Evolutionary conservation across 176 grass and related monocot genomes (phyloP).

Genomic region (Phragmites australis): DNA sequence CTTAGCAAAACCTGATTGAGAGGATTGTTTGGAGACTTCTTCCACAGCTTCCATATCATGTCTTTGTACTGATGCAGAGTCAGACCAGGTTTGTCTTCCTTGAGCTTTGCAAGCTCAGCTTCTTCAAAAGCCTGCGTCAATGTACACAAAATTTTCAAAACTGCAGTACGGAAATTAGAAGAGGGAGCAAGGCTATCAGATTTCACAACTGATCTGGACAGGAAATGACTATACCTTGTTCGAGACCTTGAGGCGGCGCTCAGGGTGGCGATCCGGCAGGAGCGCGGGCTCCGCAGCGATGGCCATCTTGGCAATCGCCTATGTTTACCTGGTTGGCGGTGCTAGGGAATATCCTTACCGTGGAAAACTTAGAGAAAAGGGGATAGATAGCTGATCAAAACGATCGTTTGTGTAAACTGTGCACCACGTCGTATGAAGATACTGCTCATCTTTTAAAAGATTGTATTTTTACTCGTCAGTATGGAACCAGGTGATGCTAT

Average conservation of each 20-base stretch:
- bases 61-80: conserved; percentile 71
- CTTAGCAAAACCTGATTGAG: conserved; percentile 80
- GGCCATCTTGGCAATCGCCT: conserved; percentile 55
- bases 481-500: too few species aligned
- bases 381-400: too few species aligned
- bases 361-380: too few species aligned
- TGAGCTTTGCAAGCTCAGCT: conserved; percentile 63
- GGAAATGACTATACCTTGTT: conserved; percentile 47
- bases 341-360: too few species aligned
- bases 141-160: not conserved
- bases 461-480: too few species aligned
- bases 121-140: conserved; percentile 63
- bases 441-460: too few species aligned
- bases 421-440: too few species aligned
- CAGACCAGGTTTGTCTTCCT: conserved; percentile 75
- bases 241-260: conserved; percentile 63
- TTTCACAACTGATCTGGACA: not conserved
- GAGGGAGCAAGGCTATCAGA: not conserved
- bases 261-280: conserved; percentile 55
- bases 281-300: conserved; percentile 29
- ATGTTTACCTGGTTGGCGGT: too few species aligned
- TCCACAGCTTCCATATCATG: conserved; percentile 82
- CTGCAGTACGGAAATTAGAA: not conserved
- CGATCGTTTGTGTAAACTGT: too few species aligned
- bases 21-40: conserved; percentile 78